Conservation (phyloP, 2,329 filamentous ascomycete species). For the Sclerotinia borealis region DNA sequence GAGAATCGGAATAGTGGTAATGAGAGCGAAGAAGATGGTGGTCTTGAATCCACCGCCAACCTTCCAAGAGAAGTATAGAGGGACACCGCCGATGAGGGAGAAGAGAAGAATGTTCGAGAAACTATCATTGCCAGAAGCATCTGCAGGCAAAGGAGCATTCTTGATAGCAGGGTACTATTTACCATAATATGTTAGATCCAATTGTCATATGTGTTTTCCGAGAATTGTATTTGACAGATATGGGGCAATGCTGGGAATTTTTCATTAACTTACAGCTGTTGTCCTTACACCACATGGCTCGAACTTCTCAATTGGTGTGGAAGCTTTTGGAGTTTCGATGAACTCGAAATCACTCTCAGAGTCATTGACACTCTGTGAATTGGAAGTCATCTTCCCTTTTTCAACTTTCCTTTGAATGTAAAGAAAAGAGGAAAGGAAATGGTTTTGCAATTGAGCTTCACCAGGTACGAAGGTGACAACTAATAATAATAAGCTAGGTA, state of each 20-base stretch:
- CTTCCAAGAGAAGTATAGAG: conserved; percentile 76
- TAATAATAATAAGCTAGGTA: background rate
- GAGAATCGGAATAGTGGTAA: conserved; percentile 75
- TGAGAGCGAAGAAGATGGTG: conserved; percentile 74
- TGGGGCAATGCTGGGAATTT: conserved; percentile 1
- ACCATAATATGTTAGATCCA: conserved; percentile 23
- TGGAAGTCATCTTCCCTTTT: conserved; percentile 40
- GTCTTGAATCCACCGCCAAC: conserved; percentile 82
- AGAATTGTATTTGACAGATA: background rate
- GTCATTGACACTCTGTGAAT: conserved; percentile 42
- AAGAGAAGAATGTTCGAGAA: conserved; percentile 82
- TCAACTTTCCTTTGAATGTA: conserved; percentile 14
- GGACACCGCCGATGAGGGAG: conserved; percentile 62
- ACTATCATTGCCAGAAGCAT: conserved; percentile 73
- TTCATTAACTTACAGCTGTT: conserved; percentile 41
- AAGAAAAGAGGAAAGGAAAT: conserved; percentile 14
- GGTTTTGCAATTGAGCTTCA: conserved; percentile 1
- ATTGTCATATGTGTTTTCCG: conserved; percentile 23
- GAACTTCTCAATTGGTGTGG: conserved; percentile 44
- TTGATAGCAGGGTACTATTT: conserved; percentile 78
- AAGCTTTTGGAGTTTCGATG: conserved; percentile 50
- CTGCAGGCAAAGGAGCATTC: conserved; percentile 89
- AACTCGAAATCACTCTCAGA: conserved; percentile 58
- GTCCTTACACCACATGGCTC: conserved; percentile 51
- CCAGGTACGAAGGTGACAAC: background rate